Percentiles rank a stretch among this genome's conserved stretches.
These are phyloP conservation scores for Serendipita sp. DNA, from an alignment of 768 basidiomycete species.

Conservation along the genomic window DNA sequence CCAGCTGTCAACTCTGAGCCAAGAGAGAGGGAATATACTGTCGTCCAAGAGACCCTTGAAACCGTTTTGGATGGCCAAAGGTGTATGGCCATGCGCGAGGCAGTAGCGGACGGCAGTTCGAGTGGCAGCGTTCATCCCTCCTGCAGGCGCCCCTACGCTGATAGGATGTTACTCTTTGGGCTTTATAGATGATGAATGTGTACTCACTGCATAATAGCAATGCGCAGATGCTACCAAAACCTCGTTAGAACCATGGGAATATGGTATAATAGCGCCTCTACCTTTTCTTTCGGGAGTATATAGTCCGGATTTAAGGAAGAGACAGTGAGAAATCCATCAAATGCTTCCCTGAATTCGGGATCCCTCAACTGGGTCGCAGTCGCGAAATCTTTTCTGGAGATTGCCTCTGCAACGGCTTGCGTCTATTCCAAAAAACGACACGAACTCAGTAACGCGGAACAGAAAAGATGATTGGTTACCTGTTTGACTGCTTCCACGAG, in stretches of 20 bases:
- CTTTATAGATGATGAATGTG: neutral
- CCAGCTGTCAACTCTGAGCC: slow-evolving; percentile 97
- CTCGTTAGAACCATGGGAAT: neutral
- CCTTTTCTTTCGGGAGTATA: slow-evolving; percentile 30
- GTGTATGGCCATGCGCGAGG: slow-evolving; percentile 76
- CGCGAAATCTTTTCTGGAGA: slow-evolving; percentile 66
- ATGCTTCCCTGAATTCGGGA: slow-evolving; percentile 74
- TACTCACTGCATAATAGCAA: slow-evolving; percentile 72
- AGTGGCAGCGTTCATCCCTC: slow-evolving; percentile 97
- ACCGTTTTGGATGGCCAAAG: slow-evolving; percentile 89
- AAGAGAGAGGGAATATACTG: slow-evolving; percentile 68
- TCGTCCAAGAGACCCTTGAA: slow-evolving; percentile 91
- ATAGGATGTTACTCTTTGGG: slow-evolving; percentile 7
- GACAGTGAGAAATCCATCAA: slow-evolving; percentile 70
- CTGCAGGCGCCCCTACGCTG: slow-evolving; percentile 92
- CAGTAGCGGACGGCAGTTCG: slow-evolving; percentile 90
- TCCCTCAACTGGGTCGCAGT: slow-evolving; percentile 81
- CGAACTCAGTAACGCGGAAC: neutral
- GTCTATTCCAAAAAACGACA: slow-evolving; percentile 35
- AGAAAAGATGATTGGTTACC: slow-evolving; percentile 27
- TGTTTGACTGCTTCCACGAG: slow-evolving; percentile 84
- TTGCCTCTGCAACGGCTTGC: slow-evolving; percentile 65
- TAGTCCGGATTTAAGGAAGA: slow-evolving; percentile 42
- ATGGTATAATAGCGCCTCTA: neutral
- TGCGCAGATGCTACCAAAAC: slow-evolving; percentile 43